Evolutionary conservation across 176 grass and related monocot species (phyloP).

Genomic region (Chrysopogon serrulatus): DNA sequence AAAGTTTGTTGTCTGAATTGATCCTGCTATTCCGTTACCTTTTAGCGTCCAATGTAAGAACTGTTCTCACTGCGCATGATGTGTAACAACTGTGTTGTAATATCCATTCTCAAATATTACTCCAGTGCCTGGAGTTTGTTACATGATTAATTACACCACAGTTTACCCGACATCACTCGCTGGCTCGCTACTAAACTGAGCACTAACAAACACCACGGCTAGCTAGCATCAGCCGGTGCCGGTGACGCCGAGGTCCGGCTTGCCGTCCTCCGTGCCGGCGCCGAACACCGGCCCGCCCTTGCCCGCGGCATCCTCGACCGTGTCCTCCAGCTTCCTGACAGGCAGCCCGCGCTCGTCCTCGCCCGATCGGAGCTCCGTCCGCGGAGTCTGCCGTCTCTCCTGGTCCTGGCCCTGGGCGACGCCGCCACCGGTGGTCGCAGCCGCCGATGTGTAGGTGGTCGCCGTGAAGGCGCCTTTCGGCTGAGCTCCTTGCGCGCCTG

Average conservation of each 20-base stretch:
- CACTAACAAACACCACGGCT: not conserved
- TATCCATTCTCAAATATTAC: not conserved
- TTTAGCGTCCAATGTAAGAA: not conserved
- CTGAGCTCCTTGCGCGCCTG: constrained; percentile 72
- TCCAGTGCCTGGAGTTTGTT: not conserved
- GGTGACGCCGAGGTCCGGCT: constrained; percentile 55
- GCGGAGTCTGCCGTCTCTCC: constrained; percentile 15
- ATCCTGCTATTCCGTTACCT: not conserved
- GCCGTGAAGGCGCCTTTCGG: constrained; percentile 65
- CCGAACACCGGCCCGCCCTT: constrained; percentile 70
- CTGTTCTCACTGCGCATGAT: not conserved
- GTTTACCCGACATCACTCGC: not conserved
- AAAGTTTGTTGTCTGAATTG: not conserved
- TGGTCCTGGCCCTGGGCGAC: not conserved
- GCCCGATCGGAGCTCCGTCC: constrained; percentile 26
- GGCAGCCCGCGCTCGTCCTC: constrained; percentile 43
- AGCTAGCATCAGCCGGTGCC: constrained; percentile 34
- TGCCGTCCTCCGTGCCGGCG: constrained; percentile 45
- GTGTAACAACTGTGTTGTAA: not conserved
- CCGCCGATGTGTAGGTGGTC: constrained; percentile 51
- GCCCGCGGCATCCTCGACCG: constrained; percentile 42
- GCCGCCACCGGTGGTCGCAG: not conserved
- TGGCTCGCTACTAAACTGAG: not conserved
- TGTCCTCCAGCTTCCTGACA: constrained; percentile 54
- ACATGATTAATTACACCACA: not conserved